Percentiles rank a stretch among this genome's conserved stretches.
Evolutionary conservation across 1,284 basidiomycete genomes (phyloP).

Genomic region (Cerrena zonata): DNA sequence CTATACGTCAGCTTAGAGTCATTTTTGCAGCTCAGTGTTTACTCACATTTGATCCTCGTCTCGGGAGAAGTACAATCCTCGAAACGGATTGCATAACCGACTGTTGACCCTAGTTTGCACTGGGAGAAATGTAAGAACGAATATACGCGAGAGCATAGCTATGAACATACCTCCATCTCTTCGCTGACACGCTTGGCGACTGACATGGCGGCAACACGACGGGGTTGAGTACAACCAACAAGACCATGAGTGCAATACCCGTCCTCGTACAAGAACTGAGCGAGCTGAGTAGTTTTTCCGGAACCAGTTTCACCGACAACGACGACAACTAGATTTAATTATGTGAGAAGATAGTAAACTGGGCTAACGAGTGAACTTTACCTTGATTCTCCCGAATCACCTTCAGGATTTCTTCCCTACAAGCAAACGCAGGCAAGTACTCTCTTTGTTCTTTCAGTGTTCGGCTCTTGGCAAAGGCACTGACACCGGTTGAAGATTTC

Average conservation of each 20-base stretch:
- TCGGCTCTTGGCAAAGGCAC: conserved; percentile 75
- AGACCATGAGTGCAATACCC: conserved; percentile 86
- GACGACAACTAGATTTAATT: conserved; percentile 60
- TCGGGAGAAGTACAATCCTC: conserved; percentile 91
- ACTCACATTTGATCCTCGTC: conserved; percentile 90
- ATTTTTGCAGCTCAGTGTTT: not conserved
- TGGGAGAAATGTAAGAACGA: conserved; percentile 23
- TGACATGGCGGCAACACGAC: conserved; percentile 97
- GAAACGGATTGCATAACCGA: conserved; percentile 96
- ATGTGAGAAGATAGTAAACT: not conserved
- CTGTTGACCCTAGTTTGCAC: conserved; percentile 82
- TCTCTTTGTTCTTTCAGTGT: conserved; percentile 94
- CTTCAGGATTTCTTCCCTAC: conserved; percentile 87
- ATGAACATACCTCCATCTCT: conserved; percentile 69
- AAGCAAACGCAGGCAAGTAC: conserved; percentile 96
- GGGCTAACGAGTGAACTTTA: conserved; percentile 26
- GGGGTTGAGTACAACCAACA: conserved; percentile 92
- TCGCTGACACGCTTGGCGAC: conserved; percentile 98
- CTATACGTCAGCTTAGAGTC: conserved; percentile 9
- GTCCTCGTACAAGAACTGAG: conserved; percentile 92
- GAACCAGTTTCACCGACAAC: conserved; percentile 96
- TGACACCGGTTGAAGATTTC: conserved; percentile 72
- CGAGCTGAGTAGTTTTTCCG: conserved; percentile 89
- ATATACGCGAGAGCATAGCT: not conserved
- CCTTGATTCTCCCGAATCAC: conserved; percentile 94